Evolutionary conservation across 164 flowering plant species (phyloP), one percentile per base, ranked within the genome.

Genomic region (Chloranthus sessilifolius): DNA sequence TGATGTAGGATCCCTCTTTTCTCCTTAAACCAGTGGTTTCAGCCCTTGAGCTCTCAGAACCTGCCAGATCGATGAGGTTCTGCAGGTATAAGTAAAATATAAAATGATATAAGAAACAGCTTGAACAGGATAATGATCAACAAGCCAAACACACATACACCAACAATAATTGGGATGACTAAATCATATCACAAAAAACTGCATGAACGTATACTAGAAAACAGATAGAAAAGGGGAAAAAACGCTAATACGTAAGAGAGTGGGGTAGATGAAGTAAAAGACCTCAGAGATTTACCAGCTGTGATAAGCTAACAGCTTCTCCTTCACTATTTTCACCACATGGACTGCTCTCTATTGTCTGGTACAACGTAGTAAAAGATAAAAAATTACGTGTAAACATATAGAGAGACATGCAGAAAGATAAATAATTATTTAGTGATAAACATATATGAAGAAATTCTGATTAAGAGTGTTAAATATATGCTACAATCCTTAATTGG

Each of bases 1-100:
- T 92, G 26, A 92, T 92, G 65, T 82, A 92, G 34, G 99, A 79
- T 62, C 99, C 99, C 75, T 92, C 99, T 66, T 86, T 92, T 47
- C 92, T 67, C 31, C 99, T 77, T 45, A 85, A 61, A 50, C 97
- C 97, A 73, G 81, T 82, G 19, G 99, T 88, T 84, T 84, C 99
- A 49, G 78, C 97, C 75, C 65, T 88, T 41, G 99, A 88, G 73
- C 99, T 92, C 76, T 92, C 99, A 49, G 95, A 88, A 81, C 97
- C 99, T 76, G 99, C 99, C 83, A 92, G 92, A 79, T 92, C 99
- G 78, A 88, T 86, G 74, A 92, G 95, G 88, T 92, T 83, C 99
- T 88, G 97, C 99, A 83, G 50, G 65, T 67, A 80, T 65, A 61
- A 69, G 67, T 65, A 39, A 53, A 52, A 67, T 57, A 53, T 52